phyloP scores from a whole-genome alignment of 305 asterid species.

The Solanum chacoense region DNA sequence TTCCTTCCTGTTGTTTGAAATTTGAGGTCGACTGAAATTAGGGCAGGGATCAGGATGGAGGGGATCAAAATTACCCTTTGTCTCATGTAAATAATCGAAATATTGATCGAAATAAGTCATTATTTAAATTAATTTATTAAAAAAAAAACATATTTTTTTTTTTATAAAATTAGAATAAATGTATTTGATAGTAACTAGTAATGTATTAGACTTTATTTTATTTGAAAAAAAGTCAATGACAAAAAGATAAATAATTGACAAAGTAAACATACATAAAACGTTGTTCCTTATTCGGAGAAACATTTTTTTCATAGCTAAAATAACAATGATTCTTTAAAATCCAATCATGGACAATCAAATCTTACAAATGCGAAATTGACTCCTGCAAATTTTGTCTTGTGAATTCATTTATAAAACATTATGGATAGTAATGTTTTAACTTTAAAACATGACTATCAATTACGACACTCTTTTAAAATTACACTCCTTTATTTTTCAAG shows the following conservation, averaged over 20 bases:
- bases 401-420: not conserved
- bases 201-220: too few species aligned
- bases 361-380: not conserved
- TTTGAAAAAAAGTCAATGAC: not conserved
- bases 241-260: not conserved
- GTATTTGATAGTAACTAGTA: not conserved
- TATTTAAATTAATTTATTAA: too few species aligned
- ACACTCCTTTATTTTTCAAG: not conserved
- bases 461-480: not conserved
- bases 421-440: not conserved
- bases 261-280: not conserved
- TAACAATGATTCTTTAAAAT: not conserved
- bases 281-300: not conserved
- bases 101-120: not conserved
- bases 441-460: too few species aligned
- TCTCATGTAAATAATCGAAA: not conserved
- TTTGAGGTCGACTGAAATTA: not conserved
- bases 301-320: not conserved
- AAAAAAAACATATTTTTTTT: too few species aligned
- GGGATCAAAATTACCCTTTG: not conserved
- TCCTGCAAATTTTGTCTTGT: not conserved
- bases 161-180: too few species aligned
- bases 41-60: not conserved
- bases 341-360: not conserved
- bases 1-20: not conserved